Percentiles rank a stretch among this genome's conserved stretches.
Evolutionary conservation across 208 protist genomes (phyloP).

Genomic region (Crithidia thermophila): DNA sequence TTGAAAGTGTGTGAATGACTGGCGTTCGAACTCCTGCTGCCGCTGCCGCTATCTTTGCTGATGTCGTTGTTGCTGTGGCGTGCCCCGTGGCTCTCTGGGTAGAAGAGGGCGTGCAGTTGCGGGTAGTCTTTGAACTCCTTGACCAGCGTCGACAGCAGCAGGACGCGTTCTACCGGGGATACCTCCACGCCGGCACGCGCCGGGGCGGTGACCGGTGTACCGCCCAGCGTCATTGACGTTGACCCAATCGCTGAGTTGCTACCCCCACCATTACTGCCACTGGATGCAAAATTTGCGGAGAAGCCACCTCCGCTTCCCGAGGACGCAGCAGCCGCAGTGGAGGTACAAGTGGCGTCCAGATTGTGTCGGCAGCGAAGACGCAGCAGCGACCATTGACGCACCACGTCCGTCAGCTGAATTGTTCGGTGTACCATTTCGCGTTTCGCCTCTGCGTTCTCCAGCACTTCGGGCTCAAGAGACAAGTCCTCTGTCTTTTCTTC

Average conservation of each 20-base stretch:
- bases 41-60: neutral
- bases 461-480: no score
- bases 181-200: slow-evolving; percentile 14
- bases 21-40: neutral
- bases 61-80: neutral
- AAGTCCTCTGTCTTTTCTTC: no score
- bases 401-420: slow-evolving; percentile 2
- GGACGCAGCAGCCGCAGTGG: no score
- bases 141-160: slow-evolving; percentile 18
- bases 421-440: neutral
- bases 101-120: slow-evolving; percentile 33
- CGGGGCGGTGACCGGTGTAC: neutral
- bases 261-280: no score
- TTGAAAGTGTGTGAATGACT: neutral
- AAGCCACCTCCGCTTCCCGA: neutral
- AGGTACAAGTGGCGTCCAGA: slow-evolving; percentile 1
- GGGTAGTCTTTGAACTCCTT: slow-evolving; percentile 18
- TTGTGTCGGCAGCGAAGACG: slow-evolving; percentile 15
- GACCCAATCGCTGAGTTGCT: no score
- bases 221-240: no score
- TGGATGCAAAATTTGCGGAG: neutral
- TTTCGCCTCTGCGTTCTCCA: neutral
- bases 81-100: neutral
- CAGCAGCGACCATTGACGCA: slow-evolving; percentile 18
- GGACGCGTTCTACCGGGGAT: slow-evolving; percentile 16